Percentiles rank a stretch among this genome's conserved stretches.
Conservation (phyloP, 495 filamentous ascomycete species). For the Neurospora terricola region DNA sequence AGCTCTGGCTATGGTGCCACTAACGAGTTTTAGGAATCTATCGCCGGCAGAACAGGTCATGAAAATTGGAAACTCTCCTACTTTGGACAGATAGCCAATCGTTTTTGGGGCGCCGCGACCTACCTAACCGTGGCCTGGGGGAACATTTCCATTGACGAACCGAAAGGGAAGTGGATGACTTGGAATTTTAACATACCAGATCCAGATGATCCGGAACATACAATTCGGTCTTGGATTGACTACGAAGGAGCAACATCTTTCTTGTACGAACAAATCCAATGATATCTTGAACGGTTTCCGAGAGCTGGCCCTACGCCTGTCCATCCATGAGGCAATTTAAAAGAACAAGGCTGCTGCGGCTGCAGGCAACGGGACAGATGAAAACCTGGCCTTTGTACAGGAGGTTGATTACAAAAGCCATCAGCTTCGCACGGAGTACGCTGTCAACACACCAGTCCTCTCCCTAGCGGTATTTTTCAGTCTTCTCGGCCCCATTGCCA, state of each 20-base stretch:
- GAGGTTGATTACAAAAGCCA: not conserved
- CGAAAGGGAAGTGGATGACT: not conserved
- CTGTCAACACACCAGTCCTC: not conserved
- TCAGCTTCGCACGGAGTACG: not conserved
- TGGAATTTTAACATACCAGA: not conserved
- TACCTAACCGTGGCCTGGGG: not conserved
- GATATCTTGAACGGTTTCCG: not conserved
- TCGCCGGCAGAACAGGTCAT: no score
- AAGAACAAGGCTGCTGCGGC: not conserved
- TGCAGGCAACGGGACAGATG: no score
- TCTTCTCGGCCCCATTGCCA: not conserved
- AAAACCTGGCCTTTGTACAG: not conserved
- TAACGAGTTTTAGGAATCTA: not conserved
- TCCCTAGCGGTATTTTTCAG: not conserved
- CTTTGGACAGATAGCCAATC: not conserved
- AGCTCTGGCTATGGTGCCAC: no score
- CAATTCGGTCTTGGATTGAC: not conserved
- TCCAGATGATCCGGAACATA: not conserved
- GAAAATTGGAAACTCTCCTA: not conserved
- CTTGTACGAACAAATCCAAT: not conserved
- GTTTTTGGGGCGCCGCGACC: not conserved
- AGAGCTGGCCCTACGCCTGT: not conserved
- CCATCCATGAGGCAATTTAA: not conserved
- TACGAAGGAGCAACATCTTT: not conserved
- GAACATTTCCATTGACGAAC: fast-evolving